phyloP scores from a whole-genome alignment of 2,329 filamentous ascomycete genomes.

The Trichoderma asperellum region DNA sequence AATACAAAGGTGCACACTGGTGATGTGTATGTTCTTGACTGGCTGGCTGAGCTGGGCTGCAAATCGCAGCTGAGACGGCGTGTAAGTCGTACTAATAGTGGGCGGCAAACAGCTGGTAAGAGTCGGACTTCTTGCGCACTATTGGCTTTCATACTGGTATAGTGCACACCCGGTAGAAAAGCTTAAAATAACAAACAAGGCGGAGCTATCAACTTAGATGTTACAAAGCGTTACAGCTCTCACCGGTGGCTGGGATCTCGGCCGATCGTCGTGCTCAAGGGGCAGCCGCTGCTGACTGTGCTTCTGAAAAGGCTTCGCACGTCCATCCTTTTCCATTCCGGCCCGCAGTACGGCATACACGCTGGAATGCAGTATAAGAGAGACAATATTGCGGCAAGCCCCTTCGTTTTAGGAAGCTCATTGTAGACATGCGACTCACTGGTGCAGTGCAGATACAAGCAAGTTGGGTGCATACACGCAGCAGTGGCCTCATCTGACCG shows the following conservation, averaged over 20 bases:
- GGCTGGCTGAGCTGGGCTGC: neutral
- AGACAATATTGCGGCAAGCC: neutral
- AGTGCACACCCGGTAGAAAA: neutral
- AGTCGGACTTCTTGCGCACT: neutral
- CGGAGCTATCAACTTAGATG: neutral
- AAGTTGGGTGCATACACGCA: conserved; percentile 5
- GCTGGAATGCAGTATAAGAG: neutral
- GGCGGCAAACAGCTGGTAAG: neutral
- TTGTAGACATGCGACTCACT: conserved; percentile 12
- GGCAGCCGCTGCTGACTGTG: neutral
- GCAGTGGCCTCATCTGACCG: conserved; percentile 25
- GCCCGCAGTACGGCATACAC: neutral
- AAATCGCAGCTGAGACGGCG: neutral
- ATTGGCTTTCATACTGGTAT: neutral
- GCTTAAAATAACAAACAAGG: neutral
- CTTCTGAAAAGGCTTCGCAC: neutral
- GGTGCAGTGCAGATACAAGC: neutral
- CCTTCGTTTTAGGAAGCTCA: conserved; percentile 8
- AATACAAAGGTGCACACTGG: neutral
- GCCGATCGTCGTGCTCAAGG: conserved; percentile 19
- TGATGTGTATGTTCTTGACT: conserved; percentile 26
- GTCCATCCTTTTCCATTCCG: neutral
- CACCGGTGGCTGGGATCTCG: conserved; percentile 15
- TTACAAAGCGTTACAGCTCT: neutral
- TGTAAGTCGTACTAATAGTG: neutral